These are phyloP conservation scores for Candida odintsovae DNA, from an alignment of 805 yeast species.

Conservation along the genomic window DNA sequence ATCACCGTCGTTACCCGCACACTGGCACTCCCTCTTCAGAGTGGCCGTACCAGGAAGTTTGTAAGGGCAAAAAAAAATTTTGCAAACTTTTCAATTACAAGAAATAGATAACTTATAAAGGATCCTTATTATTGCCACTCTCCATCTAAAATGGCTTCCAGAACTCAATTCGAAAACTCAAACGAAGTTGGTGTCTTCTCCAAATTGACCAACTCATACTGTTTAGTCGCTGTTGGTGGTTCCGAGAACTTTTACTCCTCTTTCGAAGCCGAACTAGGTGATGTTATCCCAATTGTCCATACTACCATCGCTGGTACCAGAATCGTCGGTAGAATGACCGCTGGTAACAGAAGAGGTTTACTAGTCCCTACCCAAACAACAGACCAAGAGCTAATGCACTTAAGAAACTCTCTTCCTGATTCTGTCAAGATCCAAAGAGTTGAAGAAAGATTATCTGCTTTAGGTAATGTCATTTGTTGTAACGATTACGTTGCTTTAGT, in stretches of 20 bases:
- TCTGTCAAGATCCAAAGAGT: conserved; percentile 93
- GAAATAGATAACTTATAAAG: not conserved
- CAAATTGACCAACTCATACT: conserved; percentile 92
- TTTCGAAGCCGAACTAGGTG: conserved; percentile 96
- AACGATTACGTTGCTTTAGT: conserved; percentile 98
- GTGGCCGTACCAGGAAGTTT: not conserved
- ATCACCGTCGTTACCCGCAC: not conserved
- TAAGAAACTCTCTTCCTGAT: conserved; percentile 95
- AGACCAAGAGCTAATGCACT: conserved; percentile 96
- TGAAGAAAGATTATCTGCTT: conserved; percentile 93
- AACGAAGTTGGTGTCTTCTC: conserved; percentile 93
- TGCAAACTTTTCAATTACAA: not conserved
- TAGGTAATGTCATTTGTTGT: conserved; percentile 97
- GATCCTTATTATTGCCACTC: not conserved
- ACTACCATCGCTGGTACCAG: conserved; percentile 98
- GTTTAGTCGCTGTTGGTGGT: conserved; percentile 95
- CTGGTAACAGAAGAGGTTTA: conserved; percentile 96
- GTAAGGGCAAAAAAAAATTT: not conserved
- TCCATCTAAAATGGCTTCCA: conserved; percentile 49
- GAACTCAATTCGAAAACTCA: conserved; percentile 79
- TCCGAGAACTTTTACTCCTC: conserved; percentile 86
- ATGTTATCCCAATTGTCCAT: conserved; percentile 92
- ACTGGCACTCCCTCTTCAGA: too few relatives aligned
- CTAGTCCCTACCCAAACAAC: conserved; percentile 97
- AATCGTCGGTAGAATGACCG: conserved; percentile 96